Evolutionary conservation across 2,329 filamentous ascomycete species (phyloP).

Genomic region (Tolypocladium tundrense): DNA sequence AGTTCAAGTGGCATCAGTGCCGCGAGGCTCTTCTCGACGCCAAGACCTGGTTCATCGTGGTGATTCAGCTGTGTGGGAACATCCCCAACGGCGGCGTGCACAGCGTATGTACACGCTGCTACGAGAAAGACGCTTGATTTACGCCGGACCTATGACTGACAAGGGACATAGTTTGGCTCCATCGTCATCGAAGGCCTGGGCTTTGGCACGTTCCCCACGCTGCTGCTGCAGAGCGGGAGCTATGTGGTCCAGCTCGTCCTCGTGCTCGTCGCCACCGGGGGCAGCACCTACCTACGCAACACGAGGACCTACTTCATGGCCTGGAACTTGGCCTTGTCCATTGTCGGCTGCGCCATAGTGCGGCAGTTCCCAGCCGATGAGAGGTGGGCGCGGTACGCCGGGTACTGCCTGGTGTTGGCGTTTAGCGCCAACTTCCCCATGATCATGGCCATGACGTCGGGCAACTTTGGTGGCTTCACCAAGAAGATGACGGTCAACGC

Average conservation of each 20-base stretch:
- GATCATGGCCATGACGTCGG: constrained; percentile 43
- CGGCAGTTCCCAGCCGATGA: constrained; percentile 8
- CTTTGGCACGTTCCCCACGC: constrained; percentile 13
- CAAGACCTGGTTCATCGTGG: constrained; percentile 16
- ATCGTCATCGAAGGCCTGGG: constrained; percentile 15
- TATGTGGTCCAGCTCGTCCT: constrained; percentile 13
- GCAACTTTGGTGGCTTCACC: constrained; percentile 52
- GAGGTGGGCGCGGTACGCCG: constrained; percentile 15
- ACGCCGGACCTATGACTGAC: neutral
- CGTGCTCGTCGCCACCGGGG: constrained; percentile 10
- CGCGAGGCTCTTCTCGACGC: constrained; percentile 13
- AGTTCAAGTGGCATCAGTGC: constrained; percentile 13
- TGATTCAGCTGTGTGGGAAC: constrained; percentile 13
- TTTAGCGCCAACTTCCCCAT: constrained; percentile 31
- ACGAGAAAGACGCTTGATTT: neutral
- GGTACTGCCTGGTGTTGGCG: constrained; percentile 42
- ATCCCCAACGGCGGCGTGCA: constrained; percentile 20
- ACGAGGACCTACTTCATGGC: constrained; percentile 15
- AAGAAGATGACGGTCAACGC: constrained; percentile 52
- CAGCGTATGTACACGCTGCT: constrained; percentile 7
- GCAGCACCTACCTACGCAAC: constrained; percentile 13
- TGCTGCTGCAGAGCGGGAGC: constrained; percentile 10
- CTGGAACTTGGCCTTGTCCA: constrained; percentile 8
- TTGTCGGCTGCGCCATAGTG: constrained; percentile 13
- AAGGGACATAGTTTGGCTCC: constrained; percentile 11